Conservation (phyloP, 108 stramenopile genomes). For the Cyclostephanos tholiformis region DNA sequence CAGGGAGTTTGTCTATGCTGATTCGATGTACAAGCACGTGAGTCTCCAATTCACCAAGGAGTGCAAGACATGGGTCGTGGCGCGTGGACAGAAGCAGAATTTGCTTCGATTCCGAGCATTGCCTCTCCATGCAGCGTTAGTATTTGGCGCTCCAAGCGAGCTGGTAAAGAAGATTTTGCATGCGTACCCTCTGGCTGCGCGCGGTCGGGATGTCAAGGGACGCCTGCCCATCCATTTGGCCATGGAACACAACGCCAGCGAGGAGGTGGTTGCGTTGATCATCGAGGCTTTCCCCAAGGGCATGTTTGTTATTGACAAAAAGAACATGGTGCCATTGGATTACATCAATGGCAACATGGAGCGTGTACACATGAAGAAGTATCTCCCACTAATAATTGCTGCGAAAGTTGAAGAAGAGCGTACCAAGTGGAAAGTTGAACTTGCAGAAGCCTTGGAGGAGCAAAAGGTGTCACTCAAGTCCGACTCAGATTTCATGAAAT, state of each 20-base stretch:
- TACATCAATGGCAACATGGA: constrained; percentile 33
- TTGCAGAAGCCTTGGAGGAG: constrained; percentile 8
- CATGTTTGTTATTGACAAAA: constrained; percentile 41
- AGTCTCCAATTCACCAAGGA: constrained; percentile 35
- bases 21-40: constrained; percentile 15
- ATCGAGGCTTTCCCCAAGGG: constrained; percentile 44
- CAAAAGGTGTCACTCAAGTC: constrained; percentile 27
- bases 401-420: constrained; percentile 45
- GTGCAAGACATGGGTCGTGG: constrained; percentile 46
- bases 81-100: constrained; percentile 28
- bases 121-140: constrained; percentile 49
- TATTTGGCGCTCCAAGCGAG: constrained; percentile 39
- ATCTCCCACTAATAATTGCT: constrained; percentile 24
- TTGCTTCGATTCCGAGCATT: constrained; percentile 43
- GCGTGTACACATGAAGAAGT: constrained; percentile 18
- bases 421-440: constrained; percentile 30
- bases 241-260: constrained; percentile 38
- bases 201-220: constrained; percentile 44
- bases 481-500: constrained; percentile 26
- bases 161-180: constrained; percentile 36
- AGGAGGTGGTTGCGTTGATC: constrained; percentile 18
- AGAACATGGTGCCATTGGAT: constrained; percentile 38
- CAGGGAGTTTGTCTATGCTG: constrained; percentile 30
- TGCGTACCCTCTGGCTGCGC: constrained; percentile 42
- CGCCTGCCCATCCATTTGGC: constrained; percentile 46